These are phyloP conservation scores for Obelidium mucronatum DNA, from an alignment of 192 early-diverging fungal species.

Conservation along the genomic window DNA sequence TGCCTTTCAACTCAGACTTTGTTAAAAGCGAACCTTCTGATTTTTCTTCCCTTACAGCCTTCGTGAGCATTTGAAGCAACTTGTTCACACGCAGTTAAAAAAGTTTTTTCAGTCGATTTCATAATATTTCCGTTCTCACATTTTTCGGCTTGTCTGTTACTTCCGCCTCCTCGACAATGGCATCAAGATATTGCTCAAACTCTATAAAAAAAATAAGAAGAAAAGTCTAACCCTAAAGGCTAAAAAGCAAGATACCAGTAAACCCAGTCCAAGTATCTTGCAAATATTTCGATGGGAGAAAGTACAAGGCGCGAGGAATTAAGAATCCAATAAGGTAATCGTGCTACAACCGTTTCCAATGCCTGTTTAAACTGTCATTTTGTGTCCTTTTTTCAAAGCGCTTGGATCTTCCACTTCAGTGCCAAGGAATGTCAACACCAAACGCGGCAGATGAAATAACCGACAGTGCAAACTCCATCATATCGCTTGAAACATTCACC, in stretches of 20 bases:
- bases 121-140: not conserved
- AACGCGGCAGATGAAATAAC: constrained; percentile 43
- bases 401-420: constrained; percentile 11
- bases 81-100: not conserved
- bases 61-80: constrained; percentile 28
- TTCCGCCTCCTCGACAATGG: constrained; percentile 30
- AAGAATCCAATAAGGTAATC: constrained; percentile 32
- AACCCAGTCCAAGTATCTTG: not conserved
- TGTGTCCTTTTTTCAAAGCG: constrained; percentile 19
- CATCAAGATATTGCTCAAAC: constrained; percentile 39
- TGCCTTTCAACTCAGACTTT: constrained; percentile 47
- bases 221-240: too few relatives aligned
- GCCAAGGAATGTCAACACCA: constrained; percentile 35
- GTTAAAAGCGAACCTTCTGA: constrained; percentile 11
- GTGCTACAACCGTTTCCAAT: constrained; percentile 32
- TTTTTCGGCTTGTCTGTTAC: constrained; percentile 27
- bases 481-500: constrained; percentile 26
- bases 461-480: constrained; percentile 38
- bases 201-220: too few relatives aligned
- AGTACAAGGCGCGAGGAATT: constrained; percentile 32
- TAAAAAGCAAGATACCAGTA: too few relatives aligned
- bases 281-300: constrained; percentile 20
- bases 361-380: constrained; percentile 33
- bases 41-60: constrained; percentile 20
- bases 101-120: not conserved